Base-by-base conservation (phyloP, 129 eudicot species). In the Artemisia tridentata region DNA sequence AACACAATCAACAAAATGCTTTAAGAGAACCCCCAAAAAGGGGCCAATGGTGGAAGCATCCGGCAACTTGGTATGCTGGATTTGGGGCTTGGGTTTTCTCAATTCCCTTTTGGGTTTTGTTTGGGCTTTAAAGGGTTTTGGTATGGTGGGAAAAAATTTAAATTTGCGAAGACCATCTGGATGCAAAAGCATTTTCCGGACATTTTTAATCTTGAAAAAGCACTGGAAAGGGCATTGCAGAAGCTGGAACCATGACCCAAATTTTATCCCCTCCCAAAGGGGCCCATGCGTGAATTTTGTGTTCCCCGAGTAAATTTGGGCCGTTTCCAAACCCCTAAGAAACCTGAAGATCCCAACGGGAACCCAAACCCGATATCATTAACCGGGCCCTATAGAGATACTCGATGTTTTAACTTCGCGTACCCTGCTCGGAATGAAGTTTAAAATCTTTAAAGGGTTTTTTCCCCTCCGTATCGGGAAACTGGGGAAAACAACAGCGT, bases 241-340 rank as follows among this genome's bases (percentile, higher is more conserved):
- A 89, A 65, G 95, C 98, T 12, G 98, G 96, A 56, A 83, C 87
- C 34, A 87, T 89, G 98, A 92, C n/a, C n/a, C 98, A 12, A 87
- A 88, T 47, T 96, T 89, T 72, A 84, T 92, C 25, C 95, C 29
- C 85, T 92, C 25, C 95, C 29, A 89, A 85, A 80, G 98, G 96
- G 16, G 73, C 86, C 0, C 80, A 89, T 77, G 83, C 96, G 86
- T 89, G 14, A 82, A 82, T 17, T 92, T 90, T 0, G 95, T 92
- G 54, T 92, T 89, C 46, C 88, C 46, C 88, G 90, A 0, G 92
- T 92, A 2, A n/a, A n/a, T n/a, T 68, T 92, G 67, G 95, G 87
- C 71, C 84, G 96, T 2, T 75, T 71, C 63, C n/a, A n/a, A n/a
- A 85, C 98, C 1, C 55, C 47, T 19, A 92, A 89, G 25, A 92